phyloP scores from a whole-genome alignment of 1,284 basidiomycete genomes.

The Irpex rosettiformis region DNA sequence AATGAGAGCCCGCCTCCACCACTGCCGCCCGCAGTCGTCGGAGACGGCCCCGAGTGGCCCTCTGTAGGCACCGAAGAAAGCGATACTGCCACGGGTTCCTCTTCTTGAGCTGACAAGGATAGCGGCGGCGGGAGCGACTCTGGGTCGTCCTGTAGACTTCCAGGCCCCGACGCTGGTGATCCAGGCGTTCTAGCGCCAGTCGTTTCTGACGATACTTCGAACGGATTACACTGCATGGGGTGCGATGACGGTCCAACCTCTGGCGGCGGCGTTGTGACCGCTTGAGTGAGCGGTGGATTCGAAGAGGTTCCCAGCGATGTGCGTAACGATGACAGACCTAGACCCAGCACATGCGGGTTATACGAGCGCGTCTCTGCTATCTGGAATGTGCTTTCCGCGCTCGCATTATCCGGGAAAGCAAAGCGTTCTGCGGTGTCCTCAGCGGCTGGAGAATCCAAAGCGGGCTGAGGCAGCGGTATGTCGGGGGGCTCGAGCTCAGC shows the following conservation, averaged over 20 bases:
- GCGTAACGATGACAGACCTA: slow-evolving; percentile 26
- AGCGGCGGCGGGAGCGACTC: slow-evolving; percentile 14
- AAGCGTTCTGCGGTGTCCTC: slow-evolving; percentile 10
- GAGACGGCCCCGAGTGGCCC: slow-evolving; percentile 4
- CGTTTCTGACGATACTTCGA: slow-evolving; percentile 15
- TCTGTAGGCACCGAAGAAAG: not conserved
- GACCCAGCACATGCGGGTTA: slow-evolving; percentile 25
- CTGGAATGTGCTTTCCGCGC: slow-evolving; percentile 17
- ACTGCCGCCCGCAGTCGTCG: slow-evolving; percentile 14
- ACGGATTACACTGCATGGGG: slow-evolving; percentile 19
- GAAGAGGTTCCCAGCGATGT: slow-evolving; percentile 22
- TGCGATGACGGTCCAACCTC: slow-evolving; percentile 20
- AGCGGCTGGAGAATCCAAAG: not conserved
- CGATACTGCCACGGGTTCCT: slow-evolving; percentile 9
- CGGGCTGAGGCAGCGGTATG: slow-evolving; percentile 3
- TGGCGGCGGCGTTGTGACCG: slow-evolving; percentile 15
- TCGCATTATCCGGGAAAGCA: slow-evolving; percentile 13
- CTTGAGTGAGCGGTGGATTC: slow-evolving; percentile 14
- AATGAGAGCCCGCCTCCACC: slow-evolving; percentile 16
- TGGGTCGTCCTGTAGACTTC: slow-evolving; percentile 3
- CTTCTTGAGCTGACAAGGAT: slow-evolving; percentile 15
- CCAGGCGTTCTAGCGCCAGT: slow-evolving; percentile 15
- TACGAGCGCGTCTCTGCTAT: slow-evolving; percentile 23
- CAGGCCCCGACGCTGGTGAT: not conserved
- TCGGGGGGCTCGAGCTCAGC: slow-evolving; percentile 13